Conservation (phyloP, 2,329 filamentous ascomycete genomes). For the Trichoderma cornu-damae region DNA sequence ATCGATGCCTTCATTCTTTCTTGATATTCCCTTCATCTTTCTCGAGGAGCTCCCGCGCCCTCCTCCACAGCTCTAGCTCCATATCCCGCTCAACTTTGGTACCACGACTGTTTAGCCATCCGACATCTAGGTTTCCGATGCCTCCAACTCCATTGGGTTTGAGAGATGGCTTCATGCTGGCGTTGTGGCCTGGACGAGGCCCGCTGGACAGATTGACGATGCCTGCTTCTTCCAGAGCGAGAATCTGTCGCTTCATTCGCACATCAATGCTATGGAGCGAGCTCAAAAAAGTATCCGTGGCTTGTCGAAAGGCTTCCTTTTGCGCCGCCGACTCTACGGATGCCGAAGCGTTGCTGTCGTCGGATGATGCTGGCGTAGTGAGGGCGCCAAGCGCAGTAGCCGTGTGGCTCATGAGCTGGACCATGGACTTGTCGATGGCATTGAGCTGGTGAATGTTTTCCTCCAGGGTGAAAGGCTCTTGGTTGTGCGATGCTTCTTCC, state of each 20-base stretch:
- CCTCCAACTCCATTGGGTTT: constrained; percentile 52
- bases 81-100: constrained; percentile 77
- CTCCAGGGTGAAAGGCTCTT: constrained; percentile 60
- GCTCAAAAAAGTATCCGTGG: constrained; percentile 63
- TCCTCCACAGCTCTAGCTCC: constrained; percentile 71
- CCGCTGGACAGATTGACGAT: constrained; percentile 54
- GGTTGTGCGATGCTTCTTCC: constrained; percentile 27
- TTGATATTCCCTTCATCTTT: constrained; percentile 26
- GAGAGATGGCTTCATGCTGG: constrained; percentile 39
- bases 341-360: constrained; percentile 20
- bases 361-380: constrained; percentile 31
- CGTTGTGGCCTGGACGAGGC: constrained; percentile 31
- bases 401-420: constrained; percentile 41
- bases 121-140: constrained; percentile 67
- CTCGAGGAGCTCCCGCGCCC: constrained; percentile 36
- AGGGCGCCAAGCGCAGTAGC: constrained; percentile 44
- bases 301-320: constrained; percentile 52
- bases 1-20: not conserved
- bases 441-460: constrained; percentile 78
- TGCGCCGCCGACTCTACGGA: constrained; percentile 44
- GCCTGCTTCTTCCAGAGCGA: constrained; percentile 74
- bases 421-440: constrained; percentile 62
- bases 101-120: constrained; percentile 82
- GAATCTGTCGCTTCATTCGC: constrained; percentile 60
- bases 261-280: constrained; percentile 71